A percentile compares a stretch with the other conserved stretches of the same genome.
Conservation (phyloP, 805 yeast species). For the Millerago galiae region DNA sequence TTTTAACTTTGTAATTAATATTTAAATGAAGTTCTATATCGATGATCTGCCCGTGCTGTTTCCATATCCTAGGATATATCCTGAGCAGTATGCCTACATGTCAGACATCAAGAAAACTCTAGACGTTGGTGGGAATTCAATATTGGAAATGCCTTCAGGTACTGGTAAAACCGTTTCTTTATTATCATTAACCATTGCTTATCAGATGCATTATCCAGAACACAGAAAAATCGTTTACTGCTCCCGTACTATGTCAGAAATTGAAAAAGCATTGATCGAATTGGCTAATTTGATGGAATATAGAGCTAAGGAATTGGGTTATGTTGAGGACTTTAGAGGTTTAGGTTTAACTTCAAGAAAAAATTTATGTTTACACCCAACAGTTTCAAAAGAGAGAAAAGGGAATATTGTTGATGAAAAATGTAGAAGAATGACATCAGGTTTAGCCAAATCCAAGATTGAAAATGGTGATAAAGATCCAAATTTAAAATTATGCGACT, state of each 20-base stretch:
- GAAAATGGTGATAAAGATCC: constrained; percentile 45
- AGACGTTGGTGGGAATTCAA: constrained; percentile 95
- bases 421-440: constrained; percentile 92
- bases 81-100: constrained; percentile 98
- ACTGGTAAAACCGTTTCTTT: constrained; percentile 96
- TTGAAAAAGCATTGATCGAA: constrained; percentile 94
- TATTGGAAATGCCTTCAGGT: constrained; percentile 98
- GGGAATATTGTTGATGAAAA: constrained; percentile 94
- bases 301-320: constrained; percentile 77
- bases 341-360: constrained; percentile 92
- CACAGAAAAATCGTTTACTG: constrained; percentile 92
- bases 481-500: constrained; percentile 65
- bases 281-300: constrained; percentile 82
- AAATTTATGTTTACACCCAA: constrained; percentile 87
- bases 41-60: constrained; percentile 94
- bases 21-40: constrained; percentile 54
- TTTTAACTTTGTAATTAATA: neutral
- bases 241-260: constrained; percentile 99
- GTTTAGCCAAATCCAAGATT: constrained; percentile 65
- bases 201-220: constrained; percentile 91
- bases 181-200: constrained; percentile 86
- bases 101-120: constrained; percentile 87
- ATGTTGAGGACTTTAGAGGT: constrained; percentile 86
- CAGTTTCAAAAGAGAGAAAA: constrained; percentile 78
- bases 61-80: constrained; percentile 95